phyloP scores from a whole-genome alignment of 306 rosid genomes.

The Quercus gilva region DNA sequence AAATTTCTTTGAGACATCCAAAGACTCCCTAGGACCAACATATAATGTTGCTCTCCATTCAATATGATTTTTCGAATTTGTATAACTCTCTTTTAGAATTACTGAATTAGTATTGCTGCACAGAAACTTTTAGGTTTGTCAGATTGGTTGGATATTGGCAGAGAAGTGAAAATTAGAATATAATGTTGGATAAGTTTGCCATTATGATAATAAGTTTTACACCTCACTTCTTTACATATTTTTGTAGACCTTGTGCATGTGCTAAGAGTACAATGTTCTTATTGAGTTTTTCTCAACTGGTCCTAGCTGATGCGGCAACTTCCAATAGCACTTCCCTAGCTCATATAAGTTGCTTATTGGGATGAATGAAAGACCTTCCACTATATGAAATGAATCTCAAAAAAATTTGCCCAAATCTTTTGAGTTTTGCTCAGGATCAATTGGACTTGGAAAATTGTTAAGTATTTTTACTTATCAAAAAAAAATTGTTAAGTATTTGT shows the following conservation, averaged over 20 bases:
- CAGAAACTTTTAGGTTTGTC: neutral
- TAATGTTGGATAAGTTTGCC: neutral
- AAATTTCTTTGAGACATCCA: neutral
- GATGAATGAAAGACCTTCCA: too few relatives aligned
- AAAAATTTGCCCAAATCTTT: too few relatives aligned
- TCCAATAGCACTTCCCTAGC: too few relatives aligned
- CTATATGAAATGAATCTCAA: too few relatives aligned
- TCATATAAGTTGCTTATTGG: too few relatives aligned
- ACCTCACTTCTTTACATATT: neutral
- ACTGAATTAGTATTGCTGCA: neutral
- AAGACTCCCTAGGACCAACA: neutral
- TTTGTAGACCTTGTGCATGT: neutral
- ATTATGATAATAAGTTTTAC: neutral
- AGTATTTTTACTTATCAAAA: too few relatives aligned
- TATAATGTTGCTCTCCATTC: neutral
- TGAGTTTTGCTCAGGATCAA: too few relatives aligned
- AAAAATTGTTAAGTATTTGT: too few relatives aligned
- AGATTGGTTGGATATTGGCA: neutral
- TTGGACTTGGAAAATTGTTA: too few relatives aligned
- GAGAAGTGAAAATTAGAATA: neutral
- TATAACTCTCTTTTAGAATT: neutral
- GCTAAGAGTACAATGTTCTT: neutral
- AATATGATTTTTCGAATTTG: neutral
- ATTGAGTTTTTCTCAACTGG: neutral
- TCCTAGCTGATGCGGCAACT: neutral